Percentiles rank a stretch among this genome's conserved stretches.
Evolutionary conservation across 2,329 filamentous ascomycete species (phyloP).

Genomic region (Nakataea oryzae): DNA sequence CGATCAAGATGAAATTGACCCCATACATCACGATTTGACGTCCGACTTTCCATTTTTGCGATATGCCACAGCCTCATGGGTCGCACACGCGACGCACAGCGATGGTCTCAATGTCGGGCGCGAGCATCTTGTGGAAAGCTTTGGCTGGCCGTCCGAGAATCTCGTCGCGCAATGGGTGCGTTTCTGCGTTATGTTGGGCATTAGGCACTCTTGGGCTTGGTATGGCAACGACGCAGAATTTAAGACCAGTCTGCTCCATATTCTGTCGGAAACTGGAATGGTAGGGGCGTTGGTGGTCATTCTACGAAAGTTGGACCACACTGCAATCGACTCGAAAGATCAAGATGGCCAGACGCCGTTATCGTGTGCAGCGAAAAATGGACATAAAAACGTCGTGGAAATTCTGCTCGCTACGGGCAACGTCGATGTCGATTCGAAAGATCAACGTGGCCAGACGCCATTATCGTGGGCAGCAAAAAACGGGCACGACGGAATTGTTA

Average conservation of each 20-base stretch:
- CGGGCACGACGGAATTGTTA: not conserved
- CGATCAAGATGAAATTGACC: not conserved
- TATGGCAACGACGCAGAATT: not conserved
- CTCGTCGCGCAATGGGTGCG: not conserved
- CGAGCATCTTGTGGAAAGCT: not conserved
- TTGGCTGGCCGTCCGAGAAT: not conserved
- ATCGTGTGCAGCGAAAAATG: not conserved
- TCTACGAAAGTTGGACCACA: not conserved
- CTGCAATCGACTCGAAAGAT: not conserved
- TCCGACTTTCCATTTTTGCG: not conserved
- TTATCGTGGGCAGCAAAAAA: not conserved
- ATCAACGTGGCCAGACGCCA: not conserved
- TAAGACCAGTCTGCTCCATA: not conserved
- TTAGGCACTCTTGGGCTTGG: not conserved
- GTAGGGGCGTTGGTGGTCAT: not conserved
- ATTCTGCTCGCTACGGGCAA: not conserved
- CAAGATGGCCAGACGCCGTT: not conserved
- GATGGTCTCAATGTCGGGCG: not conserved
- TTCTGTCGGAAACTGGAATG: not conserved
- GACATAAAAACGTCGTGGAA: not conserved
- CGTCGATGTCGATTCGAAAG: not conserved
- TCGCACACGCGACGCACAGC: not conserved
- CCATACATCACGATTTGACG: not conserved
- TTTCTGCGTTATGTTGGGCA: not conserved
- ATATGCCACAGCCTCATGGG: not conserved